Percentiles rank a stretch among this genome's conserved stretches.
Evolutionary conservation across 2,329 filamentous ascomycete genomes (phyloP).

Genomic region (Talaromyces sp.): DNA sequence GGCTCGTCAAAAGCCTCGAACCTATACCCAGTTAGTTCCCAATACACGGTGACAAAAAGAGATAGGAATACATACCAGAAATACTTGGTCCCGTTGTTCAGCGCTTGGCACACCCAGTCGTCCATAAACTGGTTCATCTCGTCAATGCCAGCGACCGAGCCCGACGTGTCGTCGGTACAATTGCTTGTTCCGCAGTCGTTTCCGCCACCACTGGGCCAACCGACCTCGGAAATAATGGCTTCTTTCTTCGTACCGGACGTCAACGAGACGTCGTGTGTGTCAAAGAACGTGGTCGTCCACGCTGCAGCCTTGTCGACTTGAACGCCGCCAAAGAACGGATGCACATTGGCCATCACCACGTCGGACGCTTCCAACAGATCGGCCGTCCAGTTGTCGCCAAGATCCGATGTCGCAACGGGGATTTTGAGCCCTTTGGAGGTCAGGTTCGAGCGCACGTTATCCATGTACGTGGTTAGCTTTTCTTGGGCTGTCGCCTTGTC

Average conservation of each 20-base stretch:
- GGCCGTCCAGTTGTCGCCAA: constrained; percentile 79
- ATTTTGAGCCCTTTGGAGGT: constrained; percentile 60
- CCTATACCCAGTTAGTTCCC: constrained; percentile 32
- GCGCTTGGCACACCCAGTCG: constrained; percentile 73
- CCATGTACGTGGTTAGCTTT: constrained; percentile 59
- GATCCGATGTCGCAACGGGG: constrained; percentile 78
- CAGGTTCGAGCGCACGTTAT: constrained; percentile 66
- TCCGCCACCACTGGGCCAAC: constrained; percentile 82
- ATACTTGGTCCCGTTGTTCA: constrained; percentile 80
- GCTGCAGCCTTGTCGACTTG: constrained; percentile 59
- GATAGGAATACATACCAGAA: constrained; percentile 62
- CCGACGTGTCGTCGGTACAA: constrained; percentile 53
- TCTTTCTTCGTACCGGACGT: constrained; percentile 57
- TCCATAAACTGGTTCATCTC: constrained; percentile 83
- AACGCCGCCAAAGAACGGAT: constrained; percentile 88
- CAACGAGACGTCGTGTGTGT: constrained; percentile 58
- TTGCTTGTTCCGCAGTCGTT: constrained; percentile 62
- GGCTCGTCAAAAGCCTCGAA: constrained; percentile 96
- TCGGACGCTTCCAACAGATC: constrained; percentile 67
- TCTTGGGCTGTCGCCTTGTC: constrained; percentile 59
- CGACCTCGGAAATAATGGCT: constrained; percentile 84
- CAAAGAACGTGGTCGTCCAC: constrained; percentile 85
- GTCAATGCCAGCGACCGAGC: constrained; percentile 69
- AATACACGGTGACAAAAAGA: neutral
- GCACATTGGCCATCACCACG: constrained; percentile 92